A percentile compares a stretch with the other conserved stretches of the same genome.
Evolutionary conservation across 805 yeast genomes (phyloP).

Genomic region (Starmerella bombicola): DNA sequence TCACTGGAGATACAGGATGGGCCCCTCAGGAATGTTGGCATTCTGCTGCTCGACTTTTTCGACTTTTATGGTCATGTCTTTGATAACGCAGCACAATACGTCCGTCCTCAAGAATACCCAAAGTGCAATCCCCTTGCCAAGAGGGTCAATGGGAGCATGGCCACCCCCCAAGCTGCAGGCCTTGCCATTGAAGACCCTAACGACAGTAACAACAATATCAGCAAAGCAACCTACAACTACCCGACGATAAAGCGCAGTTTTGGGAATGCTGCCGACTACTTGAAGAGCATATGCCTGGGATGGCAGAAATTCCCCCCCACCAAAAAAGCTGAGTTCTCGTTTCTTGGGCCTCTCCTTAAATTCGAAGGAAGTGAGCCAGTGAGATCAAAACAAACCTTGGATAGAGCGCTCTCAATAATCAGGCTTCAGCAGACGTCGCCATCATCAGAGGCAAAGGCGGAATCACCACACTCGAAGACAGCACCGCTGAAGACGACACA

Average conservation of each 20-base stretch:
- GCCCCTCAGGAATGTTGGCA: conserved; percentile 68
- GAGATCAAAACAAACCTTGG: conserved; percentile 5
- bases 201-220: conserved; percentile 69
- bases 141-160: conserved; percentile 38
- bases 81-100: conserved; percentile 66
- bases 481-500: background rate
- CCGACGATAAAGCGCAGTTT: conserved; percentile 73
- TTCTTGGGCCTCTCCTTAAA: conserved; percentile 18
- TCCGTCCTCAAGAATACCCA: conserved; percentile 31
- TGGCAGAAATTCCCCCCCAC: conserved; percentile 2
- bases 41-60: conserved; percentile 77
- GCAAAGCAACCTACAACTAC: conserved; percentile 72
- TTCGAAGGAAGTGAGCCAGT: conserved; percentile 1
- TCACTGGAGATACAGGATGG: background rate
- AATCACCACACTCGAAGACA: background rate
- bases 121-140: conserved; percentile 46
- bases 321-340: conserved; percentile 12
- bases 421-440: background rate
- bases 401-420: conserved; percentile 2
- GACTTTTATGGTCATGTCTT: conserved; percentile 84
- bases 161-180: conserved; percentile 41
- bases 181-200: conserved; percentile 78
- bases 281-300: conserved; percentile 15
- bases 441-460: background rate
- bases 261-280: conserved; percentile 19